These are phyloP conservation scores for Nemania diffusa DNA, from an alignment of 2,329 filamentous ascomycete species.

Conservation along the genomic window DNA sequence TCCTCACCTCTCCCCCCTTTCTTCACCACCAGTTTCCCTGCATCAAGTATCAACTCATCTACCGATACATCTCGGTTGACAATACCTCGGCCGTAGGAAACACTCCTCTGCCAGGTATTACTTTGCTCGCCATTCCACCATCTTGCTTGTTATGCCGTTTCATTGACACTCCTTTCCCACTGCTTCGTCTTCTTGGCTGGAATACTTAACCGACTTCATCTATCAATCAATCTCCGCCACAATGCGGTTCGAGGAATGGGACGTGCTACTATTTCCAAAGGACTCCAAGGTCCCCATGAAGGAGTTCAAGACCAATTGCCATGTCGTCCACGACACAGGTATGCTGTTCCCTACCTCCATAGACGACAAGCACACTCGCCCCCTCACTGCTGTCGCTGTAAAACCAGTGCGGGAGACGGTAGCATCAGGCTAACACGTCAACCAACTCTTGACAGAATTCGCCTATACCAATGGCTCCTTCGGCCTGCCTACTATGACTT, in stretches of 20 bases:
- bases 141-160: constrained; percentile 43
- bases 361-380: no score
- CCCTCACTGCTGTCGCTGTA: no score
- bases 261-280: constrained; percentile 80
- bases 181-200: constrained; percentile 37
- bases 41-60: constrained; percentile 38
- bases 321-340: constrained; percentile 68
- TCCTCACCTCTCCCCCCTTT: neutral
- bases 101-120: constrained; percentile 32
- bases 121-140: constrained; percentile 36
- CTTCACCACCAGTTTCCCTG: constrained; percentile 12
- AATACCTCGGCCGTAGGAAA: constrained; percentile 35
- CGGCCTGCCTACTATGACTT: constrained; percentile 73
- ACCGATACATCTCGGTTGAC: constrained; percentile 36
- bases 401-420: neutral
- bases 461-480: constrained; percentile 60
- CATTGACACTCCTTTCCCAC: constrained; percentile 36
- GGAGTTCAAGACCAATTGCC: constrained; percentile 84
- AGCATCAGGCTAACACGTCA: constrained; percentile 12
- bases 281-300: constrained; percentile 76
- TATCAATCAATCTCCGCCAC: constrained; percentile 44
- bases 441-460: constrained; percentile 56
- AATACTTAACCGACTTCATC: constrained; percentile 37
- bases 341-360: constrained; percentile 30
- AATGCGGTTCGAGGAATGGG: constrained; percentile 91